These are phyloP conservation scores for Hagleromyces aurorensis DNA, from an alignment of 805 yeast species.

Conservation along the genomic window DNA sequence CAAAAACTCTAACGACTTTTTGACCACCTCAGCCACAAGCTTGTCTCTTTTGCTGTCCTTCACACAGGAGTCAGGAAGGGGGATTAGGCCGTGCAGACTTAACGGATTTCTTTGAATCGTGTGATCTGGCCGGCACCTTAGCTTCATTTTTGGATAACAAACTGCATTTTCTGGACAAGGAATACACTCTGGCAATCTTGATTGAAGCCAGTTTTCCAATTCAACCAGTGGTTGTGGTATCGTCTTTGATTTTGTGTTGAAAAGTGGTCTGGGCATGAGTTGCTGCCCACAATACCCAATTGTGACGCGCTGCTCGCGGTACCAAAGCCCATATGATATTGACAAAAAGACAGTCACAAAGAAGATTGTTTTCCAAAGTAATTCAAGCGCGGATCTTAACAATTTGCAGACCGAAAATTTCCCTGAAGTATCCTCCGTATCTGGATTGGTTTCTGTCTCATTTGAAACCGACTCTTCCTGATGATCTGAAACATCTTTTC, in stretches of 20 bases:
- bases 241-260: not conserved
- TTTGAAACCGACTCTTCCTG: conserved; percentile 13
- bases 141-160: conserved; percentile 52
- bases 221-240: conserved; percentile 4
- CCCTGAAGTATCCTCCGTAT: conserved; percentile 6
- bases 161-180: conserved; percentile 77
- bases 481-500: conserved; percentile 24
- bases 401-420: too few species aligned
- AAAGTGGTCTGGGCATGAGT: conserved; percentile 18
- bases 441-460: conserved; percentile 9
- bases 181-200: conserved; percentile 53
- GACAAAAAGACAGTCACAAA: conserved; percentile 34
- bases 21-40: conserved; percentile 54
- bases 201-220: conserved; percentile 41
- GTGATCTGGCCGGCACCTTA: conserved; percentile 65
- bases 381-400: conserved; percentile 2
- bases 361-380: conserved; percentile 22
- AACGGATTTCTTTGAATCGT: conserved; percentile 35
- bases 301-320: conserved; percentile 51
- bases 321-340: conserved; percentile 46
- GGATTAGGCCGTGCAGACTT: conserved; percentile 45
- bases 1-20: conserved; percentile 57
- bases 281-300: conserved; percentile 75
- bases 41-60: conserved; percentile 68
- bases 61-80: conserved; percentile 57